Percentiles rank a stretch among this genome's conserved stretches.
Evolutionary conservation across 1,284 basidiomycete genomes (phyloP).

Genomic region (Rhodotorula sp.): DNA sequence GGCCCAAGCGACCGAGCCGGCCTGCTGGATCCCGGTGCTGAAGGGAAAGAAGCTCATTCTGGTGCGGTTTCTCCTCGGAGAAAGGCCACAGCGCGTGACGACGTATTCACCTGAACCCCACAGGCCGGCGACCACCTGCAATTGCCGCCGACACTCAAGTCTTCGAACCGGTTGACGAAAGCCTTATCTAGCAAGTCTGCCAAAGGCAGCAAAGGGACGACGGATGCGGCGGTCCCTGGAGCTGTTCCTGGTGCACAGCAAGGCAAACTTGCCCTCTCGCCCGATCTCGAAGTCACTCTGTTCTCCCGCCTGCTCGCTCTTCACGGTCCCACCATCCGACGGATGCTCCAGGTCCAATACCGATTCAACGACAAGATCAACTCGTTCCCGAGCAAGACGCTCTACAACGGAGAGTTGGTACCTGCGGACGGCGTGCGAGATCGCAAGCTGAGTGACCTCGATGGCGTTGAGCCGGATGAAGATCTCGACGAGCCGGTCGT

Average conservation of each 20-base stretch:
- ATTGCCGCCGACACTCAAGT: conserved; percentile 87
- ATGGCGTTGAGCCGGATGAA: conserved; percentile 64
- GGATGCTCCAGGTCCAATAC: conserved; percentile 69
- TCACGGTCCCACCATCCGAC: conserved; percentile 78
- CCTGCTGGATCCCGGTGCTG: conserved; percentile 93
- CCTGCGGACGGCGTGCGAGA: conserved; percentile 69
- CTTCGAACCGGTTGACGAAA: conserved; percentile 45
- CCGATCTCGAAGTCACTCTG: conserved; percentile 78
- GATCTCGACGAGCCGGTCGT: conserved; percentile 73
- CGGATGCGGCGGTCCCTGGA: conserved; percentile 73
- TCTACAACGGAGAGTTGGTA: conserved; percentile 72
- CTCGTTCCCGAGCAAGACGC: conserved; percentile 74
- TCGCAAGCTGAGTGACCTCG: conserved; percentile 70
- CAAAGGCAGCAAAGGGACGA: not conserved
- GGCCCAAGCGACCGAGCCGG: conserved; percentile 92
- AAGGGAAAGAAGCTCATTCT: conserved; percentile 83
- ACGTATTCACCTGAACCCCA: no score
- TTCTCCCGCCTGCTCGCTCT: conserved; percentile 86
- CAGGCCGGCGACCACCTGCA: conserved; percentile 53
- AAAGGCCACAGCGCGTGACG: no score
- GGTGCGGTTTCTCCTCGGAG: conserved; percentile 59
- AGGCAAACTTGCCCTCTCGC: conserved; percentile 53
- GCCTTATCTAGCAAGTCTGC: not conserved
- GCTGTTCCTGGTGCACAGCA: conserved; percentile 56
- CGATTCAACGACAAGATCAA: conserved; percentile 54